A percentile compares a stretch with the other conserved stretches of the same genome.
Conservation (phyloP, 1,139 yeast species). For the Geotrichum histeridarum region DNA sequence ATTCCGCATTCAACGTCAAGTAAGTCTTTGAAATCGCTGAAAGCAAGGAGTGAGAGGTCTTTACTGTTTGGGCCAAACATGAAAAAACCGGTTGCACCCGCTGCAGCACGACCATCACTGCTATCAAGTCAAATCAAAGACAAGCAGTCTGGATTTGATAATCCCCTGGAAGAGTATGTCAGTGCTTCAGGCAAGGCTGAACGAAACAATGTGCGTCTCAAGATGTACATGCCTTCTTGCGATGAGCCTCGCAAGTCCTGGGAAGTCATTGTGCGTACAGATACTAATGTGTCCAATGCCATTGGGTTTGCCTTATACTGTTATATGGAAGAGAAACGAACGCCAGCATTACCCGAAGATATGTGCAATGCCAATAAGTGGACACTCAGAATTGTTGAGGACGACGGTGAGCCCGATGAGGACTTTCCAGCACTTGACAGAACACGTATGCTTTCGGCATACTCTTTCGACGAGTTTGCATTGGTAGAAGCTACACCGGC, state of each 20-base stretch:
- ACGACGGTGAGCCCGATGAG: slow-evolving; percentile 46
- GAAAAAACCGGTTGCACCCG: slow-evolving; percentile 10
- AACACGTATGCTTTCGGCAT: slow-evolving; percentile 39
- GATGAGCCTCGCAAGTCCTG: slow-evolving; percentile 35
- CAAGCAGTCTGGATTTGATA: slow-evolving; percentile 32
- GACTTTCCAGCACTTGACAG: slow-evolving; percentile 46
- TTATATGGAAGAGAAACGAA: slow-evolving; percentile 31
- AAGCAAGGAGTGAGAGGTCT: neutral
- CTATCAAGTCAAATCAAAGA: slow-evolving; percentile 32
- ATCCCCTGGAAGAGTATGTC: slow-evolving; percentile 42
- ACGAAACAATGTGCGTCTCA: slow-evolving; percentile 34
- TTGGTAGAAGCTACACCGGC: slow-evolving; percentile 39
- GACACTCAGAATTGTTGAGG: slow-evolving; percentile 44
- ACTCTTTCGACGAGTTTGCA: slow-evolving; percentile 45
- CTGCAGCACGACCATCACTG: slow-evolving; percentile 19
- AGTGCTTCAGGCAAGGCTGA: slow-evolving; percentile 41
- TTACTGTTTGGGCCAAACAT: slow-evolving; percentile 6
- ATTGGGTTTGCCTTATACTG: slow-evolving; percentile 42
- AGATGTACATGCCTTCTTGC: slow-evolving; percentile 39
- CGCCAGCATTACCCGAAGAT: slow-evolving; percentile 33
- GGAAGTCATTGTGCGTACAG: slow-evolving; percentile 39
- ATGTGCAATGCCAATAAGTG: slow-evolving; percentile 39
- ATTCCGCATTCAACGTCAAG: slow-evolving; percentile 4
- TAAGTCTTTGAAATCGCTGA: slow-evolving; percentile 2
- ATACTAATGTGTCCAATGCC: slow-evolving; percentile 40